Evolutionary conservation across 306 rosid genomes (phyloP), one percentile per base, ranked within the genome.

Genomic region (Casuarina glauca): DNA sequence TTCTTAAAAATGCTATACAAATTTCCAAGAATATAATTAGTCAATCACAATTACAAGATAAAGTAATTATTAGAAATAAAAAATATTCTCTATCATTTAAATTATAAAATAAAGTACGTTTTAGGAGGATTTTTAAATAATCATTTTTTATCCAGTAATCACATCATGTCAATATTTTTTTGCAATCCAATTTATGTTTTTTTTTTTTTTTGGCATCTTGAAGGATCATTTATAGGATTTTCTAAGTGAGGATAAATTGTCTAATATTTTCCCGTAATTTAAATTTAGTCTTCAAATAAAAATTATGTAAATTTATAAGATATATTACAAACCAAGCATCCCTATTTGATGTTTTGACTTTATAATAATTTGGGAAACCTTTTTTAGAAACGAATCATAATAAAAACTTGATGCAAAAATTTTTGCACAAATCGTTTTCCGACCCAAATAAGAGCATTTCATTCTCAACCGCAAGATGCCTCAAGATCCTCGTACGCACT

Each of bases 401-500:
- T 52, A 73, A 58, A n/a, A 53, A 53, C 54, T 16, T 26, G 20
- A 70, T 70, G 45, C 32, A 70, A 63, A 74, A 80, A 75, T 16
- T 46, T 54, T 32, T 63, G 38, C 48, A 36, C 32, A 26, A 26
- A 13, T 50, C 13, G 1, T 6, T 19, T 45, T 45, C 1, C 6
- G 9, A 73, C 45, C 51, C 69, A 72, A 75, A 72, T 73, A 20
- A 62, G 36, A 16, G 7, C 32, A 26, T 26, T 26, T 26, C 32
- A 26, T 26, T 26, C 32, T 26, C 0, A 20, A 74, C 75, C 79
- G 74, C 79, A 80, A 51, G 49, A 20, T 70, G 80, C 35, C 44
- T 75, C 58, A 11, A 72, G 20, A 72, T 81, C 79, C 81, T 79
- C 57, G 46, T 76, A 89, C 13, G 73, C 89, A 67, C 75, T 45